Conservation (phyloP, 2,329 filamentous ascomycete genomes). For the Penicillium sp. region DNA sequence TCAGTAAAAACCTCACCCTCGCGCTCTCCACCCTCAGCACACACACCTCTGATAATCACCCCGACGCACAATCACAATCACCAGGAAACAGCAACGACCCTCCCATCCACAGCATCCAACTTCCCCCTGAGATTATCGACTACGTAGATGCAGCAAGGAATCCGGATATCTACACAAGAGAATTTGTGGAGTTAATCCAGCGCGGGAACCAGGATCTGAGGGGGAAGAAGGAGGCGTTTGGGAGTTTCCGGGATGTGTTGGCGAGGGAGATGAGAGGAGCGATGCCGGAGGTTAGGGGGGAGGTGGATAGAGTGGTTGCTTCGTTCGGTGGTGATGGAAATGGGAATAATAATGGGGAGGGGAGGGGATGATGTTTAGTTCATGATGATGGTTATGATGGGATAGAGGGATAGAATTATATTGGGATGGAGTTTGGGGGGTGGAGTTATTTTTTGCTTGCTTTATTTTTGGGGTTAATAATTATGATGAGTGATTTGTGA, state of each 20-base stretch:
- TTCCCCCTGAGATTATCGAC: conserved; percentile 54
- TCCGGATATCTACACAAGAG: conserved; percentile 58
- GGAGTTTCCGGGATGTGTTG: conserved; percentile 50
- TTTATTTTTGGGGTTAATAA: no score
- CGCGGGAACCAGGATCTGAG: conserved; percentile 55
- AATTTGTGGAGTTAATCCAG: conserved; percentile 57
- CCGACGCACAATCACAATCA: no score
- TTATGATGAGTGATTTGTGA: no score
- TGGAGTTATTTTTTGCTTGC: no score
- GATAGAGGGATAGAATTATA: no score
- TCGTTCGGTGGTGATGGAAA: no score
- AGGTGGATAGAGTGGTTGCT: conserved; percentile 46
- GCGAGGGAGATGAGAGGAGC: conserved; percentile 50
- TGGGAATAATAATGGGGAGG: no score
- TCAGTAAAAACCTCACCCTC: conserved; percentile 44
- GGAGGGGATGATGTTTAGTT: no score
- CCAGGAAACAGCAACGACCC: conserved; percentile 21
- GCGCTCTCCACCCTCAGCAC: conserved; percentile 46
- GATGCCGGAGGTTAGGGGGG: conserved; percentile 49
- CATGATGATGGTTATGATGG: no score
- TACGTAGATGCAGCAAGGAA: conserved; percentile 57
- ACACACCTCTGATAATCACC: conserved; percentile 27
- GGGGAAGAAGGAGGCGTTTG: conserved; percentile 53
- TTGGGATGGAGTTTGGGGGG: no score
- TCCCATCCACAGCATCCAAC: conserved; percentile 42